phyloP scores from a whole-genome alignment of 75 land plant genomes.

The Cupressus sempervirens region DNA sequence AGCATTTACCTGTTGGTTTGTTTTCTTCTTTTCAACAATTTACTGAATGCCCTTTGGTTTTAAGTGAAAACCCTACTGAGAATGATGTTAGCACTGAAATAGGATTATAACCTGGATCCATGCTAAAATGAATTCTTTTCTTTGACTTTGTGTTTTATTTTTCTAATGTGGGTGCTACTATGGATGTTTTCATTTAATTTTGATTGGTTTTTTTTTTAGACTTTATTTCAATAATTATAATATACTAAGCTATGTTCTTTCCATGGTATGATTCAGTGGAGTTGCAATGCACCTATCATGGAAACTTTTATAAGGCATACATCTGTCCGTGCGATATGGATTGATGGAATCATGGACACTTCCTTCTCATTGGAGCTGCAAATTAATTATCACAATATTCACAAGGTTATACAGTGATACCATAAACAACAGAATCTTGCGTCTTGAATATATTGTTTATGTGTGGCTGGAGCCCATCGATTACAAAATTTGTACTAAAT shows the following conservation, averaged over 20 bases:
- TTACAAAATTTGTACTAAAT: not conserved
- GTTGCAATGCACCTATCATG: slow-evolving; percentile 73
- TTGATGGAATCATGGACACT: slow-evolving; percentile 24
- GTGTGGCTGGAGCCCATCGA: not conserved
- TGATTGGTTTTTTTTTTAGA: not conserved
- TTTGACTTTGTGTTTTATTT: not conserved
- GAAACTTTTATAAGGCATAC: slow-evolving; percentile 52
- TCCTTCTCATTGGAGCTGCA: slow-evolving; percentile 36
- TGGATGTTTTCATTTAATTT: not conserved
- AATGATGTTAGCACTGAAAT: not conserved
- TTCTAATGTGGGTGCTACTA: not conserved
- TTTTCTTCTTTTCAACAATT: not conserved
- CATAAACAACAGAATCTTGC: not conserved
- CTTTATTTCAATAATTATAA: not conserved
- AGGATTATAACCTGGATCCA: not conserved
- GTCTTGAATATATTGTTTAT: not conserved
- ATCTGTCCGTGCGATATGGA: slow-evolving; percentile 13
- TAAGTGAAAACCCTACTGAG: not conserved
- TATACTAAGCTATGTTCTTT: not conserved
- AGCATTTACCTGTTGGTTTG: not conserved
- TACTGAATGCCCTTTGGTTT: not conserved
- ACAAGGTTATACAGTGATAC: slow-evolving; percentile 52
- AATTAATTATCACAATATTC: slow-evolving; percentile 80
- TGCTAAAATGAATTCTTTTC: not conserved
- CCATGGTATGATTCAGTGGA: slow-evolving; percentile 52